Percentiles rank a stretch among this genome's conserved stretches.
These are phyloP conservation scores for Oxyria digyna DNA, from an alignment of 148 eudicot genomes.

Conservation along the genomic window DNA sequence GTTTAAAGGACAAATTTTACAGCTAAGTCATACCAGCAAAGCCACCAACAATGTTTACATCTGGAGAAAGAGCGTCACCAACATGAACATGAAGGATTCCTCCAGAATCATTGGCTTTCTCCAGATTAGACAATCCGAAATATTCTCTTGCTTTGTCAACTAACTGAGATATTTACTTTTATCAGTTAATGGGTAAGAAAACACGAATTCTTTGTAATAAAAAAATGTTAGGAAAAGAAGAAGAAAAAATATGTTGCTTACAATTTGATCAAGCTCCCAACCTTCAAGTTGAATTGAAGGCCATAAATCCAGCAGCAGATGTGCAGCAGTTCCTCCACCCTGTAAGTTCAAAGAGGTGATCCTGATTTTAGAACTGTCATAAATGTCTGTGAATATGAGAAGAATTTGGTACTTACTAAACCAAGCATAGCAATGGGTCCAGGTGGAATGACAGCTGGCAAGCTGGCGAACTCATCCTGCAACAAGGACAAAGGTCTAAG, in stretches of 20 bases:
- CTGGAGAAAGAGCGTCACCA: constrained; percentile 71
- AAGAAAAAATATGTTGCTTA: constrained; percentile 13
- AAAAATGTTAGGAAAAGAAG: too few relatives aligned
- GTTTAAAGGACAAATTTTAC: not conserved
- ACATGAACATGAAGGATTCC: constrained; percentile 51
- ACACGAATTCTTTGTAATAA: too few relatives aligned
- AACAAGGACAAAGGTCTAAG: not conserved
- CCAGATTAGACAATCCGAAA: constrained; percentile 58
- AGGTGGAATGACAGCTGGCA: constrained; percentile 63
- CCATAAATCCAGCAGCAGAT: constrained; percentile 57
- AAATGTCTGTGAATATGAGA: not conserved
- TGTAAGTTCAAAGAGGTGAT: constrained; percentile 16
- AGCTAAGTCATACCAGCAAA: constrained; percentile 52
- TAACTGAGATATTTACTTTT: constrained; percentile 22
- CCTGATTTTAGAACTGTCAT: not conserved
- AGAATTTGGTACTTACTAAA: constrained; percentile 29
- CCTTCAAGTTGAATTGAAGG: constrained; percentile 66
- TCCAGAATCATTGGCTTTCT: constrained; percentile 36
- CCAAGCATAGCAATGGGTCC: constrained; percentile 85
- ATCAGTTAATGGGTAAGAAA: not conserved
- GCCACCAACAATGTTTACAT: constrained; percentile 46
- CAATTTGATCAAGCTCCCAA: constrained; percentile 81
- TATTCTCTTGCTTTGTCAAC: constrained; percentile 55
- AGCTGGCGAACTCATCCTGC: constrained; percentile 68
- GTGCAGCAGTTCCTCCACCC: constrained; percentile 88